Evolutionary conservation across 2,329 filamentous ascomycete genomes (phyloP).

Genomic region (Verticillium nubilum): DNA sequence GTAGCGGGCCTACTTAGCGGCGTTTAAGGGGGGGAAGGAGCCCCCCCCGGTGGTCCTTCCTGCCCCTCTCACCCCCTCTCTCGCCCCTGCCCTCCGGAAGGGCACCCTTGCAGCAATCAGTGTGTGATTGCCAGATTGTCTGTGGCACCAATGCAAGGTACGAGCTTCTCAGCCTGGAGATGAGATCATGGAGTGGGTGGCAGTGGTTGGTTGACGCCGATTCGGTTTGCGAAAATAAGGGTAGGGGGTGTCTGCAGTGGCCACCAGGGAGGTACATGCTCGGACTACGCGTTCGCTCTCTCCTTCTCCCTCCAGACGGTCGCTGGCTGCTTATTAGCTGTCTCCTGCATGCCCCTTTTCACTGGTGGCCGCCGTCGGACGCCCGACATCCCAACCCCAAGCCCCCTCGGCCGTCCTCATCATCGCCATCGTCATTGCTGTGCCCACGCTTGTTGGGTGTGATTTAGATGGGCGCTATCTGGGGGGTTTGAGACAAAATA

Average conservation of each 20-base stretch:
- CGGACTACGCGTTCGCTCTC: too few species aligned
- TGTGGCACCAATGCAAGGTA: slow-evolving; percentile 11
- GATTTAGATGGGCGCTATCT: neutral
- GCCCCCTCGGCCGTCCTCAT: neutral
- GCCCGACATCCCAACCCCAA: neutral
- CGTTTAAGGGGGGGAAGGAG: slow-evolving; percentile 4
- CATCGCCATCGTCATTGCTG: neutral
- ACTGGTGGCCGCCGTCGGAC: neutral
- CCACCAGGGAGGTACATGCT: neutral
- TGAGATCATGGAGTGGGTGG: slow-evolving; percentile 4
- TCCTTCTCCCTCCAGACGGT: too few species aligned
- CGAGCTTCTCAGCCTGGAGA: slow-evolving; percentile 2
- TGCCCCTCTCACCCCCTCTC: neutral
- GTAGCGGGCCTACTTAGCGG: slow-evolving; percentile 4
- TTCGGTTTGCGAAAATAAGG: neutral
- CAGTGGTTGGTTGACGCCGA: neutral
- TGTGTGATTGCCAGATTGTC: neutral
- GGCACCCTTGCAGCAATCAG: slow-evolving; percentile 14
- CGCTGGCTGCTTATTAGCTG: too few species aligned
- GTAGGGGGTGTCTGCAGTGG: neutral
- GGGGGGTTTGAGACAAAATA: neutral
- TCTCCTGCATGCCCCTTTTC: neutral
- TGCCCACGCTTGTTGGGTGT: neutral
- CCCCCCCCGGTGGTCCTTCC: neutral
- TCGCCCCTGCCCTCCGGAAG: neutral